Evolutionary conservation across 345 rosid species (phyloP), one percentile per base, ranked within the genome.

Genomic region (Camelina laxa): DNA sequence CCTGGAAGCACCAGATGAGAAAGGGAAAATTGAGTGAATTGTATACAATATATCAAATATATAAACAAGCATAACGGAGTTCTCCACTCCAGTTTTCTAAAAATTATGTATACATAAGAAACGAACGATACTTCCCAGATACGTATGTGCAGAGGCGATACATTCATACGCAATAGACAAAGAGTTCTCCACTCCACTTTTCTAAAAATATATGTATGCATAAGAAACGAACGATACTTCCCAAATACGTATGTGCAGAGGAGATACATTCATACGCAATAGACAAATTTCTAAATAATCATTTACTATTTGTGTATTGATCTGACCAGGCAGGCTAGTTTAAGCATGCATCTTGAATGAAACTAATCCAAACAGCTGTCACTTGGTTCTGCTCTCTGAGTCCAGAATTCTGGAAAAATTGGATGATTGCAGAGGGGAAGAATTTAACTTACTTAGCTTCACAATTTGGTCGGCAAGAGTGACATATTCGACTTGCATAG

Each of bases 391-490:
- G 27, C 73, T 72, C 50, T 35, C 51, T 31, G 44, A 66, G 65
- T 72, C 33, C 69, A 73, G 19, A 60, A 66, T 54, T 59, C 58
- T 35, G 65, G 35, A 67, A 9, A 14, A 66, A 44, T 51, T 51
- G 38, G 33, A 59, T 60, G 56, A 22, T 20, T 72, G 39, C 53
- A 54, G 47, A 54, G 9, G 61, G 72, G 45, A 14, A 31, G 47
- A 74, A 63, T 73, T 51, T 36, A 19, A 79, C 96, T 87, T 79
- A 96, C 99, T 96, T 96, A 35, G 99, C 99, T 84, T 92, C 97
- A 71, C 99, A 96, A 78, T 96, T 96, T 73, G 99, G 99, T 70
- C 89, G 92, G 84, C 99, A 96, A n/a, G 99, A 96, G 83, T 96
- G 99, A 83, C 99, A 96, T 20, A 96, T 96, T 73, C 99, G 92